Evolutionary conservation across 331 rosid genomes (phyloP).

Genomic region (Malus hybrid): DNA sequence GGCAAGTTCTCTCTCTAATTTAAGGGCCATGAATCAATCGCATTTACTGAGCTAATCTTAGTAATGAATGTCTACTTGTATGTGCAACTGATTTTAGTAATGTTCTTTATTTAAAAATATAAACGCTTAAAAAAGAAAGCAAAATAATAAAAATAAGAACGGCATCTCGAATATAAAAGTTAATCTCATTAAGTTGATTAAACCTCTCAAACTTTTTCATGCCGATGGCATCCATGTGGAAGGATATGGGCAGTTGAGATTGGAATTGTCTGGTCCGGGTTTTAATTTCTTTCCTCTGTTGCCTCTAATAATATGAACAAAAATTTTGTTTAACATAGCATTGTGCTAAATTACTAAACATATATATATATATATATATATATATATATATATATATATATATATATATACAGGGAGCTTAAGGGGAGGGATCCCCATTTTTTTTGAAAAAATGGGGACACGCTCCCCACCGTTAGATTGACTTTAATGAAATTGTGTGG

Average conservation of each 20-base stretch:
- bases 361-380: too few species aligned
- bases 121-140: accelerated
- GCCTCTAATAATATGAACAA: neutral
- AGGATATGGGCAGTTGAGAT: neutral
- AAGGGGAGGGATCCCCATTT: too few species aligned
- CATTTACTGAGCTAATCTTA: too few species aligned
- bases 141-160: neutral
- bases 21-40: too few species aligned
- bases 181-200: neutral
- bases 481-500: too few species aligned
- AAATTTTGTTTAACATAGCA: neutral
- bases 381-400: too few species aligned
- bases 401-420: too few species aligned
- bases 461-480: too few species aligned
- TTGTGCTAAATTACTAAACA: neutral
- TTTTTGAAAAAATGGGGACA: too few species aligned
- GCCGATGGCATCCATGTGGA: neutral
- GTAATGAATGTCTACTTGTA: too few species aligned
- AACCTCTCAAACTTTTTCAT: neutral
- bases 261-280: neutral
- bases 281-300: neutral
- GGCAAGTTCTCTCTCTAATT: neutral
- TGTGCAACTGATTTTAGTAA: too few species aligned
- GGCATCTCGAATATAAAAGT: neutral
- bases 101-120: too few species aligned